Evolutionary conservation across 352 stramenopile genomes (phyloP).

Genomic region (Pythium vanterpoolii): DNA sequence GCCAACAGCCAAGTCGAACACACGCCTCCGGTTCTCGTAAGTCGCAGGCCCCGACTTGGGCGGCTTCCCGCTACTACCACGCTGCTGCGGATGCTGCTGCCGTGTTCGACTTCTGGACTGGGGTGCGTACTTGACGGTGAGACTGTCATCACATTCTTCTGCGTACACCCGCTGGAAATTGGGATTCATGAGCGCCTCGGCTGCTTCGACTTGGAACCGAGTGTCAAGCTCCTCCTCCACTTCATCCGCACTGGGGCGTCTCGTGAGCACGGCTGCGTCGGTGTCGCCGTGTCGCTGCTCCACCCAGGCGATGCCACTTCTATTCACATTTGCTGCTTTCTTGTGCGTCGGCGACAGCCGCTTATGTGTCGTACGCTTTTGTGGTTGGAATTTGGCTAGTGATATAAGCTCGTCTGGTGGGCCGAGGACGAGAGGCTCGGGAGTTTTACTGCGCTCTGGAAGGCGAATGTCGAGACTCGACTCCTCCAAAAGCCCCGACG

Average conservation of each 20-base stretch:
- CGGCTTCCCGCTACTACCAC: neutral
- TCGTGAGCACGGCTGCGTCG: neutral
- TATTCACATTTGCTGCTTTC: neutral
- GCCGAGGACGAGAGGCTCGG: slow-evolving; percentile 4
- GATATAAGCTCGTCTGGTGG: neutral
- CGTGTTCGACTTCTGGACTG: slow-evolving; percentile 9
- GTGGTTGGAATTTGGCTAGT: slow-evolving; percentile 1
- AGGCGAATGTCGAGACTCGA: slow-evolving; percentile 45
- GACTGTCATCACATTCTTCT: slow-evolving; percentile 74
- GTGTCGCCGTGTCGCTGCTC: neutral
- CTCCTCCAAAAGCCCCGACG: slow-evolving; percentile 36
- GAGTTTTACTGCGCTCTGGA: slow-evolving; percentile 46
- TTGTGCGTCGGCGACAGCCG: slow-evolving; percentile 8
- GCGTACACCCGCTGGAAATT: slow-evolving; percentile 82
- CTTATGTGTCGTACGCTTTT: neutral
- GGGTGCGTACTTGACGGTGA: slow-evolving; percentile 63
- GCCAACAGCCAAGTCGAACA: neutral
- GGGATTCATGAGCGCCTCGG: slow-evolving; percentile 69
- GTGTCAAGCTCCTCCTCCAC: slow-evolving; percentile 18
- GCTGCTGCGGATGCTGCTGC: neutral
- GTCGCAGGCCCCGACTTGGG: neutral
- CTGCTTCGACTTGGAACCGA: slow-evolving; percentile 44
- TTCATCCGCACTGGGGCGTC: slow-evolving; percentile 18
- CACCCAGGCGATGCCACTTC: neutral
- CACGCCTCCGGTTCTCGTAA: neutral